A percentile compares a stretch with the other conserved stretches of the same genome.
phyloP scores from a whole-genome alignment of 768 basidiomycete genomes.

The Kwoniella bestiolae region DNA sequence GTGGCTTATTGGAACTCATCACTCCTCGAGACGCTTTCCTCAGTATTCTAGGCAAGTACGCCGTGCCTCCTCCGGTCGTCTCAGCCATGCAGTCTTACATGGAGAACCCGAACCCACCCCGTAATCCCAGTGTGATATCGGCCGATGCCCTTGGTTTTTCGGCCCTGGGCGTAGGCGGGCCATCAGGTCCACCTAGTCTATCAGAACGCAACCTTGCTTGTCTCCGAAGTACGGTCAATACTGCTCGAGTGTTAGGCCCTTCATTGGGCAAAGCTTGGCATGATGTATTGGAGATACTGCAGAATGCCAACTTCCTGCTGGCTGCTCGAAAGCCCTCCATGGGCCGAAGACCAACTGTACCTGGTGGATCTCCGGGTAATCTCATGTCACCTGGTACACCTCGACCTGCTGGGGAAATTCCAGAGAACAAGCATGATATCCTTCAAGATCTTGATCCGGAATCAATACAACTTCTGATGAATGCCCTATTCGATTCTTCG shows the following conservation, averaged over 20 bases:
- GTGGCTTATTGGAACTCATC: slow-evolving; percentile 81
- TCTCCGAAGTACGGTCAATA: slow-evolving; percentile 76
- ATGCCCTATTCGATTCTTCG: slow-evolving; percentile 82
- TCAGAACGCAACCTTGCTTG: slow-evolving; percentile 91
- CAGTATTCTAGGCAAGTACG: slow-evolving; percentile 82
- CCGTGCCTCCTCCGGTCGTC: slow-evolving; percentile 88
- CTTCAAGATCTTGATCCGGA: slow-evolving; percentile 60
- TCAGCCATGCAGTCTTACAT: slow-evolving; percentile 71
- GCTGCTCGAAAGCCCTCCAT: slow-evolving; percentile 29
- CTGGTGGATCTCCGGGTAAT: slow-evolving; percentile 23
- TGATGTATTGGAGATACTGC: slow-evolving; percentile 82
- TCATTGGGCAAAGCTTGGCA: slow-evolving; percentile 92
- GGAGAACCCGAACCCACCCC: slow-evolving; percentile 42
- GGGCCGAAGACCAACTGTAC: slow-evolving; percentile 25
- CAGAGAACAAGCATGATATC: slow-evolving; percentile 30
- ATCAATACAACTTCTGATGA: slow-evolving; percentile 72
- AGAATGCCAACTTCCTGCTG: slow-evolving; percentile 93
- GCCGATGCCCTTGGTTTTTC: slow-evolving; percentile 57
- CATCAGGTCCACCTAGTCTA: slow-evolving; percentile 67
- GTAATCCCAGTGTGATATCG: slow-evolving; percentile 36
- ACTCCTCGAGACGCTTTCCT: slow-evolving; percentile 95
- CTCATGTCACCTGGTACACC: slow-evolving; percentile 30
- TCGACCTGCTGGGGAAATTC: slow-evolving; percentile 11
- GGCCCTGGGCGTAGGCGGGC: slow-evolving; percentile 27
- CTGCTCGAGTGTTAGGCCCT: slow-evolving; percentile 79